phyloP scores from a whole-genome alignment of 2,329 filamentous ascomycete genomes.

The Monosporascus sp. region DNA sequence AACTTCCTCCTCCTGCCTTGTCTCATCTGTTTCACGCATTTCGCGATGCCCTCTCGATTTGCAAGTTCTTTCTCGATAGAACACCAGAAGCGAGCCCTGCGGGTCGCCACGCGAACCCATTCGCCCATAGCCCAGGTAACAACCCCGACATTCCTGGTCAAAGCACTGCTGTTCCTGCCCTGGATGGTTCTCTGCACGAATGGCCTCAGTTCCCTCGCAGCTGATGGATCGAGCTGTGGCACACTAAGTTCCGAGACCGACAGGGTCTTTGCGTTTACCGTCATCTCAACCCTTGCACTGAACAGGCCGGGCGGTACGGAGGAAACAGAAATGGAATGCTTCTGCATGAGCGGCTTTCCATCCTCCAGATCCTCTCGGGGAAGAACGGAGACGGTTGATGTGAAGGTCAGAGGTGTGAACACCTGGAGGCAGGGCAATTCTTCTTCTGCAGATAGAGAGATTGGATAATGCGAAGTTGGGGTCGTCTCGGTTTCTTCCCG shows the following conservation, averaged over 20 bases:
- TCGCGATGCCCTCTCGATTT: slow-evolving; percentile 25
- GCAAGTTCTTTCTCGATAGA: slow-evolving; percentile 44
- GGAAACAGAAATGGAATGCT: slow-evolving; percentile 51
- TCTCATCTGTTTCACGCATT: slow-evolving; percentile 26
- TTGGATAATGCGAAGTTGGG: slow-evolving; percentile 59
- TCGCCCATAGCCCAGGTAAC: slow-evolving; percentile 64
- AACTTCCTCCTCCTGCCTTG: slow-evolving; percentile 17
- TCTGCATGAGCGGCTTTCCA: slow-evolving; percentile 38
- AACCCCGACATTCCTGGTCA: slow-evolving; percentile 53
- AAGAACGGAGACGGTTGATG: slow-evolving; percentile 46
- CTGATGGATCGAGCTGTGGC: slow-evolving; percentile 50
- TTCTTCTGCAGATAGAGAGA: slow-evolving; percentile 56
- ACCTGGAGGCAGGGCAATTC: slow-evolving; percentile 64
- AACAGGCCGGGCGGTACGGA: slow-evolving; percentile 50
- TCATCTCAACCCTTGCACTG: slow-evolving; percentile 51
- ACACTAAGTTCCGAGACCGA: slow-evolving; percentile 49
- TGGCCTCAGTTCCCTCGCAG: slow-evolving; percentile 51
- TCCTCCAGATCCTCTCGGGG: slow-evolving; percentile 24
- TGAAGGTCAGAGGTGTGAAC: slow-evolving; percentile 63
- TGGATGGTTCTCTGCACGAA: slow-evolving; percentile 42
- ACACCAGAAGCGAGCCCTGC: slow-evolving; percentile 59
- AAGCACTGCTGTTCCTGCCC: slow-evolving; percentile 35
- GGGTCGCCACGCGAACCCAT: slow-evolving; percentile 57
- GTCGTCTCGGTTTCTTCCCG: slow-evolving; percentile 29
- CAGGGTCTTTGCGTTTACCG: slow-evolving; percentile 48